Percentiles rank a stretch among this genome's conserved stretches.
phyloP scores from a whole-genome alignment of 257 asterid species.

The Solanum lignicaule region DNA sequence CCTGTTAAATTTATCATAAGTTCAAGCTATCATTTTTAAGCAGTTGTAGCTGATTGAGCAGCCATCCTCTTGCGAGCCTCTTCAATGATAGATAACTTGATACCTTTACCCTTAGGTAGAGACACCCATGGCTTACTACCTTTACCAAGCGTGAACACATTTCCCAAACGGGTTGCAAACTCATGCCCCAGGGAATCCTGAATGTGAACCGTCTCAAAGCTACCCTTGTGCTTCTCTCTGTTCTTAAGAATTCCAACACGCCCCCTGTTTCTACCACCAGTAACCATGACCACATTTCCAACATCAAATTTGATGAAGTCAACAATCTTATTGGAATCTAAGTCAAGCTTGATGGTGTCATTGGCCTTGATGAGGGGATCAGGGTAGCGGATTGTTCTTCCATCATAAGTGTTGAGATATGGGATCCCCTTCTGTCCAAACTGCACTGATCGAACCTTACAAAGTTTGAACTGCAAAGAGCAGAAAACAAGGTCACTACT shows the following conservation, averaged over 20 bases:
- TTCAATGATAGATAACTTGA: slow-evolving; percentile 25
- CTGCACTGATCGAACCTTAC: slow-evolving; percentile 22
- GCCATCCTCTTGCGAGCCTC: slow-evolving; percentile 27
- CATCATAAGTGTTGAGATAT: slow-evolving; percentile 22
- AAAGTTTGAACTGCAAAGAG: slow-evolving; percentile 17
- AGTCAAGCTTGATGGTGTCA: slow-evolving; percentile 22
- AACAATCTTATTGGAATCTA: slow-evolving; percentile 19
- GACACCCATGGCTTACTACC: slow-evolving; percentile 32
- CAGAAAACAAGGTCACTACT: not conserved
- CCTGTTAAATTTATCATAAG: not conserved
- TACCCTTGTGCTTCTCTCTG: slow-evolving; percentile 29
- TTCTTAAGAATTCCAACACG: slow-evolving; percentile 25
- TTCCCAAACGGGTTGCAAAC: slow-evolving; percentile 26
- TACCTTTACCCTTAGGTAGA: slow-evolving; percentile 28
- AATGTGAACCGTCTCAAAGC: slow-evolving; percentile 23
- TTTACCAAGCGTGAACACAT: slow-evolving; percentile 27
- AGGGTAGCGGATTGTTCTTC: slow-evolving; percentile 26
- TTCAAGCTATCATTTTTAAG: not conserved
- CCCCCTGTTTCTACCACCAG: slow-evolving; percentile 28
- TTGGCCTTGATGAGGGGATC: slow-evolving; percentile 27
- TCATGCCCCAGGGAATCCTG: slow-evolving; percentile 21
- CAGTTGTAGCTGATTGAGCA: slow-evolving; percentile 17
- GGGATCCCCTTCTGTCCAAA: slow-evolving; percentile 26
- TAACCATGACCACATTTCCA: slow-evolving; percentile 32
- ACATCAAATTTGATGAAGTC: slow-evolving; percentile 30